A percentile compares a stretch with the other conserved stretches of the same genome.
These are phyloP conservation scores for Ilyonectria sp. DNA, from an alignment of 2,329 filamentous ascomycete genomes.

Conservation along the genomic window DNA sequence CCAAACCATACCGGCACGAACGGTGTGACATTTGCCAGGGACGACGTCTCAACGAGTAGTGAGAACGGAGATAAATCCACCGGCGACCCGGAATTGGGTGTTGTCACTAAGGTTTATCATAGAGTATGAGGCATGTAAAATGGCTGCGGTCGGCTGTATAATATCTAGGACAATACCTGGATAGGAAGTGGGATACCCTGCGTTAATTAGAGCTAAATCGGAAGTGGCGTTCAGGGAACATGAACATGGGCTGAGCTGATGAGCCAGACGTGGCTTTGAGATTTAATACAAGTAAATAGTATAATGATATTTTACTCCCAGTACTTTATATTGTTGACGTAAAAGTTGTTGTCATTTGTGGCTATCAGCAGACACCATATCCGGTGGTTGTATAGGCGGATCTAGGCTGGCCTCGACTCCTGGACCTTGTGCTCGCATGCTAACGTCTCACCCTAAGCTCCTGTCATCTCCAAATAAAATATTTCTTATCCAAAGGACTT, in stretches of 20 bases:
- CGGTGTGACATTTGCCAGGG: conserved; percentile 12
- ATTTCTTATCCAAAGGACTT: too few species aligned
- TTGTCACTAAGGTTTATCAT: conserved; percentile 46
- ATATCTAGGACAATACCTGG: neutral
- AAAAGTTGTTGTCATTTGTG: too few species aligned
- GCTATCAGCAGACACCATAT: too few species aligned
- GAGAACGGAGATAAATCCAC: conserved; percentile 28
- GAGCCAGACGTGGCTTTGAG: neutral
- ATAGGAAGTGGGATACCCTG: neutral
- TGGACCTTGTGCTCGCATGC: too few species aligned
- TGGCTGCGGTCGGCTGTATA: neutral
- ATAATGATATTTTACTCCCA: neutral
- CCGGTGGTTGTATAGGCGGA: too few species aligned
- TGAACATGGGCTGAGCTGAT: neutral
- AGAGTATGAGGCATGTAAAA: conserved; percentile 31
- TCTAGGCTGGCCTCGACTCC: too few species aligned
- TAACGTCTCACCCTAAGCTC: too few species aligned
- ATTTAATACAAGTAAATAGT: neutral
- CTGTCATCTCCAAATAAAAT: too few species aligned
- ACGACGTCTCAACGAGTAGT: conserved; percentile 16
- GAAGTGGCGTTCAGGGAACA: neutral
- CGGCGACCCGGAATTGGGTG: conserved; percentile 42
- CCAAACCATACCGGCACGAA: conserved; percentile 12
- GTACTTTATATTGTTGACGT: too few species aligned
- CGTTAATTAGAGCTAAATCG: neutral